A percentile compares a stretch with the other conserved stretches of the same genome.
phyloP scores from a whole-genome alignment of 352 stramenopile genomes.

The Phytophthora pseudosyringae region DNA sequence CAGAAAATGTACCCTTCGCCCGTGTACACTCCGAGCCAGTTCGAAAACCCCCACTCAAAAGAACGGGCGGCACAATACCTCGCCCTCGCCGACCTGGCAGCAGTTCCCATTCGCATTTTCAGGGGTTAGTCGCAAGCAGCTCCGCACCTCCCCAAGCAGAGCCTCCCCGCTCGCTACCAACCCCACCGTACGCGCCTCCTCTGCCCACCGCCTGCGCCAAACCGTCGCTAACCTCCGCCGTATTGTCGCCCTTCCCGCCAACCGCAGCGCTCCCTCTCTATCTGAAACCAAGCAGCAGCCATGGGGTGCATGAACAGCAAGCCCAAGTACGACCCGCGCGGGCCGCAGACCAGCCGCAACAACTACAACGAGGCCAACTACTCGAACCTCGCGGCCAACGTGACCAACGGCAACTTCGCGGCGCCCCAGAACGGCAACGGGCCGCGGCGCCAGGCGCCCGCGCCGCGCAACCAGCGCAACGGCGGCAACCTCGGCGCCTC shows the following conservation, averaged over 20 bases:
- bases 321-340: conserved; percentile 17
- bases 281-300: conserved; percentile 20
- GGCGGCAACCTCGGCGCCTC: conserved; percentile 20
- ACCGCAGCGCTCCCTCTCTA: conserved; percentile 11
- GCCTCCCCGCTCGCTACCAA: conserved; percentile 9
- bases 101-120: conserved; percentile 29
- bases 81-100: conserved; percentile 17
- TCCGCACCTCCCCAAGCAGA: conserved; percentile 3
- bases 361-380: conserved; percentile 48
- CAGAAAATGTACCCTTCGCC: conserved; percentile 31
- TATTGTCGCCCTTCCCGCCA: conserved; percentile 22
- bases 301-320: conserved; percentile 52
- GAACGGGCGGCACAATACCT: conserved; percentile 13
- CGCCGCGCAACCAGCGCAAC: conserved; percentile 24
- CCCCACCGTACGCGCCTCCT: conserved; percentile 7
- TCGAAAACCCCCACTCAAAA: conserved; percentile 23
- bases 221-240: conserved; percentile 4
- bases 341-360: conserved; percentile 26
- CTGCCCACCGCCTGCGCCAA: neutral
- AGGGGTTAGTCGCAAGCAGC: neutral
- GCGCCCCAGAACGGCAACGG: conserved; percentile 16
- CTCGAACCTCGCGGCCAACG: conserved; percentile 38
- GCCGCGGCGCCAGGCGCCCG: conserved; percentile 15
- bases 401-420: conserved; percentile 42
- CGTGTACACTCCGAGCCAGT: conserved; percentile 34